phyloP scores from a whole-genome alignment of 2,329 filamentous ascomycete genomes.

The Hypoxylon sp. region DNA sequence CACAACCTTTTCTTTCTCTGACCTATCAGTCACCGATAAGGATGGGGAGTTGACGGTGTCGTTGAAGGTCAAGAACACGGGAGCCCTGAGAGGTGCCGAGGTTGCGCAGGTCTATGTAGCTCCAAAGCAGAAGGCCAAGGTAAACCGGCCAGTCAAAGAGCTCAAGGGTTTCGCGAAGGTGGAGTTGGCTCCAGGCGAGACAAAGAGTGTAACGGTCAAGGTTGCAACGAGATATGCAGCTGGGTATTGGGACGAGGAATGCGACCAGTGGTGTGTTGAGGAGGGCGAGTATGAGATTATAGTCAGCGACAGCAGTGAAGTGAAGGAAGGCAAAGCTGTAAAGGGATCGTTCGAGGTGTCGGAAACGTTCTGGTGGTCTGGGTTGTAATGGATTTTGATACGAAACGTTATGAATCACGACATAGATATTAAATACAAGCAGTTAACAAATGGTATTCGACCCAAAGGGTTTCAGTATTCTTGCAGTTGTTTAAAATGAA shows the following conservation, averaged over 20 bases:
- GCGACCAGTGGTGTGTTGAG: constrained; percentile 74
- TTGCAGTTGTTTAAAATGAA: too few species aligned
- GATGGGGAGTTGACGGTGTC: constrained; percentile 62
- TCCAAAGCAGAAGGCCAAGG: constrained; percentile 63
- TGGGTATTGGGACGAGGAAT: constrained; percentile 77
- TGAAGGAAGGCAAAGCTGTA: constrained; percentile 60
- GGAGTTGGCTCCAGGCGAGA: constrained; percentile 69
- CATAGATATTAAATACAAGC: background rate
- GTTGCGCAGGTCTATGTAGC: constrained; percentile 69
- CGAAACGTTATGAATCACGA: background rate
- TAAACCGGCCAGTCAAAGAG: constrained; percentile 70
- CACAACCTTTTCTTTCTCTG: constrained; percentile 72
- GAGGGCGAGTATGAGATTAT: constrained; percentile 73
- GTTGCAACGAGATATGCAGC: constrained; percentile 73
- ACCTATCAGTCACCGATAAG: constrained; percentile 59
- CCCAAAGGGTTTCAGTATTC: too few species aligned
- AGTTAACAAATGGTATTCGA: background rate
- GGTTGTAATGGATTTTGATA: constrained; percentile 57
- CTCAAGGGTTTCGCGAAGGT: constrained; percentile 76
- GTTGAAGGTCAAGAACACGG: constrained; percentile 71
- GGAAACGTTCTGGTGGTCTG: constrained; percentile 76
- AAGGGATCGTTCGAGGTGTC: constrained; percentile 66
- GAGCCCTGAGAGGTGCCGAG: constrained; percentile 63
- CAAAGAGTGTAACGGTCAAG: constrained; percentile 66
- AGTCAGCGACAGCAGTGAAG: constrained; percentile 67